Evolutionary conservation across 2,329 filamentous ascomycete species (phyloP).

Genomic region (Dothiorella sarmentorum): DNA sequence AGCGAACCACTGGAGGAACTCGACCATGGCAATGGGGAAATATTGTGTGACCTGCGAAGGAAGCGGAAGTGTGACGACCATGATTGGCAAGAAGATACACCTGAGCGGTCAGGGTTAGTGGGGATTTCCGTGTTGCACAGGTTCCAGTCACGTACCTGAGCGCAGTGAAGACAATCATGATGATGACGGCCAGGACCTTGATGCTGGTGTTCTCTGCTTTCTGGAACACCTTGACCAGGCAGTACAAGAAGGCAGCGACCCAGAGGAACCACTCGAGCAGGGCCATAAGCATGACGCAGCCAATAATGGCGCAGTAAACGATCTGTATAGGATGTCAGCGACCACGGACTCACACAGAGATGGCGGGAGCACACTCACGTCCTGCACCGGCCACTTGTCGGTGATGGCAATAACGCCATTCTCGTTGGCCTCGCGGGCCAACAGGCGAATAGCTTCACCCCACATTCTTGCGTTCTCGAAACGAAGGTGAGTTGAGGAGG

Average conservation of each 20-base stretch:
- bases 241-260: conserved; percentile 92
- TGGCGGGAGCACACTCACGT: conserved; percentile 33
- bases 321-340: conserved; percentile 13
- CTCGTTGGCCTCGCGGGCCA: conserved; percentile 24
- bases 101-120: conserved; percentile 45
- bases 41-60: conserved; percentile 67
- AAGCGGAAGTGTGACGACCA: conserved; percentile 87
- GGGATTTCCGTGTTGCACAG: not conserved
- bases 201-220: conserved; percentile 91
- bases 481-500: not conserved
- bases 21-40: conserved; percentile 68
- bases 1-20: conserved; percentile 84
- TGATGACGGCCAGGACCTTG: conserved; percentile 69
- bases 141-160: not conserved
- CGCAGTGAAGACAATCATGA: conserved; percentile 64
- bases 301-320: conserved; percentile 54
- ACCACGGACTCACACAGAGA: conserved; percentile 52
- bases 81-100: conserved; percentile 83
- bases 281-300: conserved; percentile 76
- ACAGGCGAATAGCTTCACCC: conserved; percentile 6
- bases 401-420: conserved; percentile 32
- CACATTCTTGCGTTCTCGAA: not conserved
- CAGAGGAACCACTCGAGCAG: conserved; percentile 92
- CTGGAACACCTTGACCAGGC: conserved; percentile 77
- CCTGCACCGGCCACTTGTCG: conserved; percentile 39